A percentile compares a stretch with the other conserved stretches of the same genome.
phyloP scores from a whole-genome alignment of 2,329 filamentous ascomycete species.

The Colletotrichum horii region DNA sequence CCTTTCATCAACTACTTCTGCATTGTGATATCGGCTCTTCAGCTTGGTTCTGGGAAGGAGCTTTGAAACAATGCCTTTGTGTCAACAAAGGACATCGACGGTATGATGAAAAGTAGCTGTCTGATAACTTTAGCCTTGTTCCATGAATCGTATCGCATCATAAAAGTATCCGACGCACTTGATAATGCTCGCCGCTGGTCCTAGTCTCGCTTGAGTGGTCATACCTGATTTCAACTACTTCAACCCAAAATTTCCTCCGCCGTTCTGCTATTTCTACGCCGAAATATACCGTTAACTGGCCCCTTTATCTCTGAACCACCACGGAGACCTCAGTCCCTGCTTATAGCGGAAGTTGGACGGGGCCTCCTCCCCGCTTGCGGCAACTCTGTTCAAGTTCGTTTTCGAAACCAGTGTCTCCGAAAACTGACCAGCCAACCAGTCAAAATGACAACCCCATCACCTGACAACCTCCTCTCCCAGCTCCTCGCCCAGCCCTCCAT shows the following conservation, averaged over 20 bases:
- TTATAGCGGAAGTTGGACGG: accelerated
- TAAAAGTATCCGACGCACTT: not conserved
- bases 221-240: not conserved
- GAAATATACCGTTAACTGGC: not conserved
- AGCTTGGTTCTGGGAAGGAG: no score
- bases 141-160: accelerated
- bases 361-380: not conserved
- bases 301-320: not conserved
- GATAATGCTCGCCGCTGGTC: not conserved
- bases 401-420: no score
- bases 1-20: not conserved
- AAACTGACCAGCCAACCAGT: no score
- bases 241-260: accelerated
- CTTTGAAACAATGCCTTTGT: not conserved
- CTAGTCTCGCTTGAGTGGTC: accelerated
- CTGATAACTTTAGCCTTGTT: not conserved
- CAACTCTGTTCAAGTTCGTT: not conserved
- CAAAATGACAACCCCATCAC: not conserved
- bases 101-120: accelerated
- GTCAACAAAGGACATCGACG: accelerated
- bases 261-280: accelerated
- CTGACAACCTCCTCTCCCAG: not conserved
- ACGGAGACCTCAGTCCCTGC: not conserved
- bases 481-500: not conserved
- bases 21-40: accelerated